Evolutionary conservation across 2,329 filamentous ascomycete species (phyloP), one percentile per base, ranked within the genome.

Genomic region (Penicillium decumbens): DNA sequence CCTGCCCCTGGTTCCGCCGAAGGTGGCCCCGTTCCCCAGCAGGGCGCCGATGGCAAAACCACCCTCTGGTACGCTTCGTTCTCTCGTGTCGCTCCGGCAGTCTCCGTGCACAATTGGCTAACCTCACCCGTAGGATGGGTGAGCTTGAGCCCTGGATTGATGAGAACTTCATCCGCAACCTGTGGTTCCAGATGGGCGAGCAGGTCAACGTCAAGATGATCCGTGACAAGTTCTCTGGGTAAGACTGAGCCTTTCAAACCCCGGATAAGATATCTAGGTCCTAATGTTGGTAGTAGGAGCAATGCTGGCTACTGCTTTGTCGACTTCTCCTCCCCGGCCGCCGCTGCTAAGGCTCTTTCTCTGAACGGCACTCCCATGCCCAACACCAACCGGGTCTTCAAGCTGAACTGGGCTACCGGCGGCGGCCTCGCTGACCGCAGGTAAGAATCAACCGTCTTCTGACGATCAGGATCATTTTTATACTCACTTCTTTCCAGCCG

Each of bases 231-330:
- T 95, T 95, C 73, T 96, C 92, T 68, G 93, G 92, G 90, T 95
- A 80, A 74, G 80, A 64, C 45, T 45, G 41, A 50, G 46, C 7
- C 12, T 1, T 18, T 3, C 2, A 7, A 10, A 8, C 35, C 23
- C 25, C 30, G 23, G 43, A 25, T 23, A 58, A 48, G 52, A 53
- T 37, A 39, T 41, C 35, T 44, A 42, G 57, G 63, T 66, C 65
- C 67, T 71, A 73, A 71, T 73, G 66, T 67, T 68, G 65, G 65
- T 69, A 67, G 56, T 70, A 77, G 77, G 68, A 95, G 89, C 64
- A 98, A 96, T 71, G 93, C 93, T 57, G 93, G 93, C 53, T 98
- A 98, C 76, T 98, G 92, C 76, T 98, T 98, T 72, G 90, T 97
- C 64, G 93, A 97, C 70, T 98, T 98, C 65, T 68, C 82, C 49